phyloP scores from a whole-genome alignment of 2,329 filamentous ascomycete species.

The Hypoxylon sp. region DNA sequence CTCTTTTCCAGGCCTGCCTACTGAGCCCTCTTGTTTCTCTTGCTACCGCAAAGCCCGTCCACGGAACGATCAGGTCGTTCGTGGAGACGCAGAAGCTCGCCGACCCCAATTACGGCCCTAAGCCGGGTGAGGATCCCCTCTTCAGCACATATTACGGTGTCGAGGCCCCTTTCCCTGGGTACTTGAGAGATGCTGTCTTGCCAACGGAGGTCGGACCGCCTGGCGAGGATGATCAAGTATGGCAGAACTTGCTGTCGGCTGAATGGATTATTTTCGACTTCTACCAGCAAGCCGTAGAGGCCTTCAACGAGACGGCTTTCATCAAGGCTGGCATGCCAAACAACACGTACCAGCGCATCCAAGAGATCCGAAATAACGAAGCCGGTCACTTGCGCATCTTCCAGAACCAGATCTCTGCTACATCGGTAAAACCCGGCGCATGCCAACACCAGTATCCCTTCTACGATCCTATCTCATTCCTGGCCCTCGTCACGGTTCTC shows the following conservation, averaged over 20 bases:
- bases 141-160: conserved; percentile 54
- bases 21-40: conserved; percentile 34
- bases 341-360: conserved; percentile 52
- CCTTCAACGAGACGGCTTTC: conserved; percentile 56
- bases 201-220: conserved; percentile 47
- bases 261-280: conserved; percentile 62
- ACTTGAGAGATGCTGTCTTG: conserved; percentile 53
- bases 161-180: conserved; percentile 55
- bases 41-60: conserved; percentile 32
- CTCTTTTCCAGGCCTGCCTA: conserved; percentile 40
- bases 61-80: conserved; percentile 25
- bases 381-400: conserved; percentile 61
- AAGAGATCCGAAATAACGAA: conserved; percentile 61
- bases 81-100: conserved; percentile 43
- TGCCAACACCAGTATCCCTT: conserved; percentile 45
- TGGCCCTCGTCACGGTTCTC: conserved; percentile 53
- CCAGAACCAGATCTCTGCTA: conserved; percentile 58
- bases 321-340: conserved; percentile 51
- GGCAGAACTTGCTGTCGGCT: conserved; percentile 60
- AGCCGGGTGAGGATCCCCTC: conserved; percentile 51
- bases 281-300: conserved; percentile 58
- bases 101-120: conserved; percentile 51
- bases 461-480: conserved; percentile 42
- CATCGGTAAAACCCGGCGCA: conserved; percentile 56
- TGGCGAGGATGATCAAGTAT: conserved; percentile 58